Base-by-base conservation (phyloP, 345 rosid species). In the Heritiera fomes region DNA sequence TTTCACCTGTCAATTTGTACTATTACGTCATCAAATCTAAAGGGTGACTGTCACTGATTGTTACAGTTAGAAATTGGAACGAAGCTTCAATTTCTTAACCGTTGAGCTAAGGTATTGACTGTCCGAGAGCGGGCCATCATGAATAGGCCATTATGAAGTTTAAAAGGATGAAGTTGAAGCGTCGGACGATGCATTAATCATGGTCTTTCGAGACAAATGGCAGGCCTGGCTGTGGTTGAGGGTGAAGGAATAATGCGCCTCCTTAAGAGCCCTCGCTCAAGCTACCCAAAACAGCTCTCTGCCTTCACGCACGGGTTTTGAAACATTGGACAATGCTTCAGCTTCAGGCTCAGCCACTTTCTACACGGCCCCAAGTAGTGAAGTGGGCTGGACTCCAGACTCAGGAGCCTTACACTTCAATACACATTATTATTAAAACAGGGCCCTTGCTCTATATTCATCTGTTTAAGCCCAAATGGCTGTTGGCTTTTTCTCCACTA, bases 151-250 rank as follows among this genome's bases (percentile, higher is more conserved):
- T 62, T 13, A 62, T 32, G 41, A 23, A 23, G 1, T 60, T 60
- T 53, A 53, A 60, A 60, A 60, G 64, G 10, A 60, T 23, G 64
- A 60, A 8, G 34, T 12, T 23, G 64, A 60, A 30, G 64, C 18
- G 30, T 30, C 41, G 5, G 6, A 41, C 8, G 62, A 58, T 58
- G 2, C 41, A 62, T 60, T 60, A 60, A 62, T 32, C 1, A 62
- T 62, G 40, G 67, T 41, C 18, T 30, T 62, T 60, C 3, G 34
- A 60, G 64, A 23, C 6, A 23, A 23, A 23, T 59, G 67, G 67
- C 67, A 62, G 67, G 67, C 67, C 7, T 5, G 41, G 67, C 17
- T 32, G 67, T 62, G 18, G 67, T 62, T 30, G 67, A 62, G 41
- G 41, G 8, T 62, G 43, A 32, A 1, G 67, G 43, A 62, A 62